Base-by-base conservation (phyloP, 1,139 yeast species). In the Yamadazyma epiphylla region DNA sequence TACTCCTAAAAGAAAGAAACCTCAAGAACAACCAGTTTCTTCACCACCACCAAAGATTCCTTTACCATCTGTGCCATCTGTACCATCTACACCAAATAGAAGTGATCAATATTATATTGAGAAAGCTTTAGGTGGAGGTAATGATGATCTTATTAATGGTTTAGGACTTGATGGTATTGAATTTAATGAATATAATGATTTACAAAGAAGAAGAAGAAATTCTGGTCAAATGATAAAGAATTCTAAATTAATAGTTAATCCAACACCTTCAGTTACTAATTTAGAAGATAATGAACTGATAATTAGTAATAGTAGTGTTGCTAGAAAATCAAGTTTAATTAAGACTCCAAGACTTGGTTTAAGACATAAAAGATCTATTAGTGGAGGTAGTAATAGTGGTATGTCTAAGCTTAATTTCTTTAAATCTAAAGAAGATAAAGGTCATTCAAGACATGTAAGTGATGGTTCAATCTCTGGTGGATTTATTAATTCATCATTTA, bases 351-450 rank as follows among this genome's bases (percentile, higher is more conserved):
- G 58, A 31, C 43, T 55, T 31, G 52, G 59, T 21, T 49, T 66
- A 33, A 63, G 59, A 32, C 74, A 68, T 42, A 67, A 66, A 42
- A 46, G 74, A 17, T 63, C 72, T 5, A 46, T 51, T 4, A 64
- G 72, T 17, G 70, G 70, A 11, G 68, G 71, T 10, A 58, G 51
- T 40, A 45, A 46, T 20, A 43, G 44, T 12, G 37, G 51, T 25
- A 40, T 53, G 15, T 49, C 53, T 24, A 64, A 64, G 37, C 51
- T 67, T 32, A 56, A 52, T 23, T 45, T 67, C 19, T 65, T 67
- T 46, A 60, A 58, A 37, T 36, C 51, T n/a, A 50, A 41, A 22
- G 55, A 48, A 12, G 55, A 48, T 13, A 35, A 25, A 14, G 46
- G 48, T 21, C 74, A 66, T 41, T 44, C 65, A 2, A 60, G 75